These are phyloP conservation scores for Penicillium steckii DNA, from an alignment of 495 filamentous ascomycete species.

Conservation along the genomic window DNA sequence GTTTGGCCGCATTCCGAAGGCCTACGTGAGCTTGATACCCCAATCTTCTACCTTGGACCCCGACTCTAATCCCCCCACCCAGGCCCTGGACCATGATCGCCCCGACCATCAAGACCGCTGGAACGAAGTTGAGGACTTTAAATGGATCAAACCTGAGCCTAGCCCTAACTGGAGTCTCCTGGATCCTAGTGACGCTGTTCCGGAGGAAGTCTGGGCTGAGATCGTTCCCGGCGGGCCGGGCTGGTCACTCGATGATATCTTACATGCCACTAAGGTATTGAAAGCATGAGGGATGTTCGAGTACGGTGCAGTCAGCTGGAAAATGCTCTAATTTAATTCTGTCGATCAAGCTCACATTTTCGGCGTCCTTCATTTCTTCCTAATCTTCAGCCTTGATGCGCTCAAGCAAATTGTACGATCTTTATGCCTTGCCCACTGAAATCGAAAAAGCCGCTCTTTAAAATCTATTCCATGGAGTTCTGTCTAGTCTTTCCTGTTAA, in stretches of 20 bases:
- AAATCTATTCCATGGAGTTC: not conserved
- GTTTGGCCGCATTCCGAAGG: constrained; percentile 71
- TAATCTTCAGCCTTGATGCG: not conserved
- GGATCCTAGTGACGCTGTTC: constrained; percentile 56
- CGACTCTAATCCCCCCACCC: not conserved
- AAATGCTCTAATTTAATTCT: too few species aligned
- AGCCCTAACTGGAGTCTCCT: constrained; percentile 89
- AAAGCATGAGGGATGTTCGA: constrained; percentile 14
- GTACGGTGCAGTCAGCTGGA: not conserved
- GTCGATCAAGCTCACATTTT: not conserved
- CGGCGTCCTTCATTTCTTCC: not conserved
- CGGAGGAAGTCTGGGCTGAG: constrained; percentile 66
- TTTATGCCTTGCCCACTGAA: not conserved
- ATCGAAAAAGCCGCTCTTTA: not conserved
- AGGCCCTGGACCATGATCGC: constrained; percentile 41
- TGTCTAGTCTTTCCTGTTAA: not conserved
- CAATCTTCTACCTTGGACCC: not conserved
- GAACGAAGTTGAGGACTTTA: constrained; percentile 93
- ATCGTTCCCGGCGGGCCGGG: constrained; percentile 63
- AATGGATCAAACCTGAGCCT: constrained; percentile 83
- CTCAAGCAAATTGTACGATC: not conserved
- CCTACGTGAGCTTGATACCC: constrained; percentile 57
- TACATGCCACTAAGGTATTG: constrained; percentile 56
- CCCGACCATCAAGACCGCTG: constrained; percentile 61
- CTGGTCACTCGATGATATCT: constrained; percentile 63